Base-by-base conservation (phyloP, 305 asterid genomes). In the Solanum hybrid region DNA sequence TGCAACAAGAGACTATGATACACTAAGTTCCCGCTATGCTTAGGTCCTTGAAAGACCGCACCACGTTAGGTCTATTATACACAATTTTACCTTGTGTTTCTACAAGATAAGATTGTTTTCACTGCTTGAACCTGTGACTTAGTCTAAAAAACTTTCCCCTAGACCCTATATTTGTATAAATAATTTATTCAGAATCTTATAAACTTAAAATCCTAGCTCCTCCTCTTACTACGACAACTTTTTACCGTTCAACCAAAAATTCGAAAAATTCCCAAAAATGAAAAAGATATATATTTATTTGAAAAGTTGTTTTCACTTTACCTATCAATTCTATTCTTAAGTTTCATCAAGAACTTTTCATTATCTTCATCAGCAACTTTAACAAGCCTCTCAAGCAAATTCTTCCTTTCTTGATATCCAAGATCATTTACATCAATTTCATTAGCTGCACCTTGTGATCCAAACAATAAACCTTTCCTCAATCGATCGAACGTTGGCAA, bases 401-500 rank as follows among this genome's bases (percentile, higher is more conserved):
- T 90, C 91, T 88, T 93, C 78, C 95, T 92, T 90, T 95, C 94
- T 40, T 91, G 90, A 35, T 86, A 88, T 24, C 95, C 94, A 66
- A 95, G 94, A 87, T 91, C 90, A 27, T 92, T 56, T 19, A 94
- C 90, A 89, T 94, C 94, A 89, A 95, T 92, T 86, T 94, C 95
- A 69, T 80, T 87, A 17, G 91, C 35, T 5, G 37, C 89, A 26
- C 95, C 95, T 19, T 91, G 88, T 38, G 93, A 89, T 88, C 94
- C 93, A 22, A 93, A 81, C 11, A 94, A 86, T 40, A 94, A 89
- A 38, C 95, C 95, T 86, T 90, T 91, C 40, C 90, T 89, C 37
- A 94, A 51, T 81, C 98, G 93, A 84, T 94, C 94, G 22, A 91
- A 94, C 14, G 98, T 95, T 7, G 96, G 96, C 15, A 94, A 94